Percentiles rank a stretch among this genome's conserved stretches.
Evolutionary conservation across 2,329 filamentous ascomycete genomes (phyloP).

Genomic region (Pseudonectria foliicola): DNA sequence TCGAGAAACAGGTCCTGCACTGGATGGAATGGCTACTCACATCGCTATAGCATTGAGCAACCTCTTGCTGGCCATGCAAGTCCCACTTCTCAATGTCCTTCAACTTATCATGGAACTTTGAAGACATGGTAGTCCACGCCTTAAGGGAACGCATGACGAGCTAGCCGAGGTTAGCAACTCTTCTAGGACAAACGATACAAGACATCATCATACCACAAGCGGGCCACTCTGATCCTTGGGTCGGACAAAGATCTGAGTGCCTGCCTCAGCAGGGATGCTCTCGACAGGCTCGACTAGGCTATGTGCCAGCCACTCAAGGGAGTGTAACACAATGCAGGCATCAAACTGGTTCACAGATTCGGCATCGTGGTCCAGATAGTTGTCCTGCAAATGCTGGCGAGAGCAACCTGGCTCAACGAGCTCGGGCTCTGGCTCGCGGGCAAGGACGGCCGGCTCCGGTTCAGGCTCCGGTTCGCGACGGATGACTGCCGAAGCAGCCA

Average conservation of each 20-base stretch:
- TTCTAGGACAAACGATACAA: background rate
- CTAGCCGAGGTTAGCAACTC: constrained; percentile 1
- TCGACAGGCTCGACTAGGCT: constrained; percentile 3
- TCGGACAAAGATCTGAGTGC: constrained; percentile 1
- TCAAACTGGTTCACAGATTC: constrained; percentile 1
- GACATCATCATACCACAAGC: constrained; percentile 3
- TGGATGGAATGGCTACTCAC: background rate
- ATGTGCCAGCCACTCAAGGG: constrained; percentile 3
- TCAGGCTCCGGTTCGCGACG: too few relatives aligned
- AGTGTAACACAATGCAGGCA: constrained; percentile 2
- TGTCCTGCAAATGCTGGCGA: background rate
- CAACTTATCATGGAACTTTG: constrained; percentile 1
- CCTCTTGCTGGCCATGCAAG: background rate
- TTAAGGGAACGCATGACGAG: constrained; percentile 3
- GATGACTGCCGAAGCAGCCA: too few relatives aligned
- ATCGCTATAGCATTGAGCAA: constrained; percentile 5
- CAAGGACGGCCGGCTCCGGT: background rate
- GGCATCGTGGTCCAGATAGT: constrained; percentile 1
- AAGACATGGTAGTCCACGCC: constrained; percentile 2
- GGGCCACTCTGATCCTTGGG: constrained; percentile 1
- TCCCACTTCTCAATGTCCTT: constrained; percentile 1
- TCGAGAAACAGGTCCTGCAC: background rate
- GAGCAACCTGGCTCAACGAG: background rate
- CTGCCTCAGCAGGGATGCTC: constrained; percentile 1
- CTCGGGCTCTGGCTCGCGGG: background rate